phyloP scores from a whole-genome alignment of 257 asterid species.

The Lycium ferocissimum region DNA sequence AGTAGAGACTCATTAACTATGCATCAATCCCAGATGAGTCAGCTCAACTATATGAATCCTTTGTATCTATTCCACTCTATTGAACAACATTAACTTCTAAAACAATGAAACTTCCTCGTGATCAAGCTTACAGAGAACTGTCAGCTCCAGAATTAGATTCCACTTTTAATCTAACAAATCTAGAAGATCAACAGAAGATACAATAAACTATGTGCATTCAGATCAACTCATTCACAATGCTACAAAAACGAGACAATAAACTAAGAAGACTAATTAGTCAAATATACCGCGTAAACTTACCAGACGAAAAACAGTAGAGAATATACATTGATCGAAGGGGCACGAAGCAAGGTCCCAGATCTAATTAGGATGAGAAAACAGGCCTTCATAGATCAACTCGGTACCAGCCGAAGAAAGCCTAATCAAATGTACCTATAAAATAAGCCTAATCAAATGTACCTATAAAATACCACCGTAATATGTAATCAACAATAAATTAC shows the following conservation, averaged over 20 bases:
- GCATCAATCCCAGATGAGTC: not conserved
- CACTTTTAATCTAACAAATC: conserved; percentile 21
- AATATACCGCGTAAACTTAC: conserved; percentile 43
- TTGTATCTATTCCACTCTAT: not conserved
- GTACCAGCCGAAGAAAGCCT: conserved; percentile 78
- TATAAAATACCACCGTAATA: conserved; percentile 38
- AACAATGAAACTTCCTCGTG: too few relatives aligned
- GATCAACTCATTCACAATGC: not conserved
- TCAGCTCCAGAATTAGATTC: too few relatives aligned
- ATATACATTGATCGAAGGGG: conserved; percentile 92
- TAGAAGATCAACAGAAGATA: conserved; percentile 21
- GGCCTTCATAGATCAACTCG: conserved; percentile 91
- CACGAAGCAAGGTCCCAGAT: conserved; percentile 97
- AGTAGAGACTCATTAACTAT: too few relatives aligned
- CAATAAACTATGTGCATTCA: not conserved
- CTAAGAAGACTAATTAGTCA: not conserved
- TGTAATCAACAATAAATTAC: conserved; percentile 1
- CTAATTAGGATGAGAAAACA: conserved; percentile 90
- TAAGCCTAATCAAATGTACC: conserved; percentile 98
- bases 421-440: too few relatives aligned
- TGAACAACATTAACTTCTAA: not conserved
- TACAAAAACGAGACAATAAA: not conserved
- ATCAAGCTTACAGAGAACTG: not conserved
- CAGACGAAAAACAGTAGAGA: conserved; percentile 91
- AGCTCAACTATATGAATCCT: not conserved